Conservation (phyloP, 306 rosid species). For the Clitoria ternatea region DNA sequence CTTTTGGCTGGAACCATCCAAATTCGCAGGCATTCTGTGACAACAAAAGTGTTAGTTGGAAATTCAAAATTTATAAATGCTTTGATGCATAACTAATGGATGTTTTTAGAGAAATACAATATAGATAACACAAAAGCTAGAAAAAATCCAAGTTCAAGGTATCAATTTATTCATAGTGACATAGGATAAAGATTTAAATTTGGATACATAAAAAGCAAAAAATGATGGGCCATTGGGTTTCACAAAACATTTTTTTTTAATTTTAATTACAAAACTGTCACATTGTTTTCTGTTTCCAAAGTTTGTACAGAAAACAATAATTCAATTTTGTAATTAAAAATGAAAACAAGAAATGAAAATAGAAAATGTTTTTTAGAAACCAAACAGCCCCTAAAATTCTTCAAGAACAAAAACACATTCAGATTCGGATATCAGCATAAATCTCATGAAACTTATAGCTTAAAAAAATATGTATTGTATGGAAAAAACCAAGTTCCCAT, state of each 20-base stretch:
- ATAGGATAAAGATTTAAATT: neutral
- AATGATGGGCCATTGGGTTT: too few species aligned
- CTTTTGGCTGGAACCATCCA: slow-evolving; percentile 70
- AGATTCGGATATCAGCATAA: neutral
- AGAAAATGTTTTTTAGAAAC: too few species aligned
- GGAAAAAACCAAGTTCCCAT: neutral
- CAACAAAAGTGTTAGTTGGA: slow-evolving; percentile 17
- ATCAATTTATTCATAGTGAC: neutral
- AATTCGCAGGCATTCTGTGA: slow-evolving; percentile 66
- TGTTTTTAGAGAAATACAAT: slow-evolving; percentile 1
- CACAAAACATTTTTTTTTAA: too few species aligned
- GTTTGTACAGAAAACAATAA: too few species aligned
- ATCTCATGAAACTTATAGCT: neutral
- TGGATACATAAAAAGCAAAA: neutral
- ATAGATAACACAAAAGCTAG: neutral
- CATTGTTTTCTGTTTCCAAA: too few species aligned
- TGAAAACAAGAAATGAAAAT: too few species aligned
- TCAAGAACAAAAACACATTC: slow-evolving; percentile 1
- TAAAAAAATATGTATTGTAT: too few species aligned
- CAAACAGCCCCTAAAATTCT: neutral
- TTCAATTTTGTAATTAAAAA: too few species aligned
- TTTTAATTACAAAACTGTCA: too few species aligned
- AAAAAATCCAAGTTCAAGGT: neutral
- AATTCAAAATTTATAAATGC: slow-evolving; percentile 13
- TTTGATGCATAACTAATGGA: neutral